phyloP scores from a whole-genome alignment of 768 basidiomycete species.

The Suillus subluteus region DNA sequence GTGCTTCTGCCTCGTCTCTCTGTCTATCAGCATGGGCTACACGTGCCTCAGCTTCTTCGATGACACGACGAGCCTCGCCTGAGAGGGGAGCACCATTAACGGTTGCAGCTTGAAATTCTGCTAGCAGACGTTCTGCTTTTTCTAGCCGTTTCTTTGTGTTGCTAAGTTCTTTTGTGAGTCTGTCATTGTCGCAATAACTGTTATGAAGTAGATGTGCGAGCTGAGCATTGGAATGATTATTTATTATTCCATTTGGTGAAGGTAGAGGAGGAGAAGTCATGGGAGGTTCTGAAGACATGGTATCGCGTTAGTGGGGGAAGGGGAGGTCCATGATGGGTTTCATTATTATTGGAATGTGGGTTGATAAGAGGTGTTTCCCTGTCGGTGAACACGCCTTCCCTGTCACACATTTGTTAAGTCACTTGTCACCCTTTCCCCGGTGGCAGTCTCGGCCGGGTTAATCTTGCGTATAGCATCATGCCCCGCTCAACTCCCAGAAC shows the following conservation, averaged over 20 bases:
- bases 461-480: slow-evolving; percentile 11
- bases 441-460: slow-evolving; percentile 11
- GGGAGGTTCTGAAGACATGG: slow-evolving; percentile 27
- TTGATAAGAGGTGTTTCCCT: slow-evolving; percentile 12
- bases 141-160: slow-evolving; percentile 49
- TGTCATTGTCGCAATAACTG: slow-evolving; percentile 56
- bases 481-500: slow-evolving; percentile 17
- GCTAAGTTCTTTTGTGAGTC: slow-evolving; percentile 52
- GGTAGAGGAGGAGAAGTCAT: slow-evolving; percentile 16
- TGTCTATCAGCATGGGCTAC: slow-evolving; percentile 52
- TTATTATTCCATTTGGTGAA: slow-evolving; percentile 22
- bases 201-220: slow-evolving; percentile 61
- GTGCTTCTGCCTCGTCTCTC: slow-evolving; percentile 58
- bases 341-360: slow-evolving; percentile 8
- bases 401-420: slow-evolving; percentile 8
- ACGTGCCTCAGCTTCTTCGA: slow-evolving; percentile 53
- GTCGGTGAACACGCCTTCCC: slow-evolving; percentile 10
- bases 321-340: slow-evolving; percentile 10
- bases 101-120: slow-evolving; percentile 28
- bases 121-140: slow-evolving; percentile 52
- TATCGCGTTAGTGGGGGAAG: slow-evolving; percentile 8
- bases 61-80: slow-evolving; percentile 39
- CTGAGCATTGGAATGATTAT: slow-evolving; percentile 45
- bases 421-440: slow-evolving; percentile 10
- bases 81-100: slow-evolving; percentile 26